Evolutionary conservation across 352 stramenopile species (phyloP), one percentile per base, ranked within the genome.

Genomic region (Phytophthora crassamura): DNA sequence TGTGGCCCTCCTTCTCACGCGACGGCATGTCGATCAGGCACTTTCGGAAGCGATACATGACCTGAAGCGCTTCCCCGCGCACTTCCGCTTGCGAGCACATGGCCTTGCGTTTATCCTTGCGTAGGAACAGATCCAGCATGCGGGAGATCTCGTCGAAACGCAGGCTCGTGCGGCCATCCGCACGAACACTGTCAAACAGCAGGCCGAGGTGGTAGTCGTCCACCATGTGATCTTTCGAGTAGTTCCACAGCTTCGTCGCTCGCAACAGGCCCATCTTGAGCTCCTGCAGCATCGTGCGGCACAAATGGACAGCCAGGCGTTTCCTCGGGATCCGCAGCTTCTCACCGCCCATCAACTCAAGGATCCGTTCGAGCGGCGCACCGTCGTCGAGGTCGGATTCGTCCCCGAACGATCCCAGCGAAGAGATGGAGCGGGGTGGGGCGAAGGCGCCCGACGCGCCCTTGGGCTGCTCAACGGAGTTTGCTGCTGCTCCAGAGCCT

Each of bases 21-120:
- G 86, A 95, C 35, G 88, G 88, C 88, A 96, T 96, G 50, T 95
- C 88, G 16, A 94, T 96, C 11, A 96, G 69, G 57, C 84, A 94
- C 56, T 90, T 93, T 12, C 85, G 83, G 82, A 96, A 96, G 16
- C 88, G 86, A 46, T 91, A 95, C 88, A 95, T 95, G 46, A 96
- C 84, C n/a, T 93, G 78, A 28, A 94, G 62, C 10, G 88, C 79
- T 65, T 94, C 88, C 8, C 84, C 74, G 7, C 78, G 80, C 39
- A 96, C 86, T 69, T 94, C 82, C 0, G 70, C 74, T 69, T 94
- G 85, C 3, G 82, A 89, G 22, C 78, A 89, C 39, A 86, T 62
- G 8, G 80, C 77, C 41, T 82, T 88, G 45, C 85, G 82, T 28
- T 82, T 83, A 69, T 96, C 86, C 59, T 92, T 91, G 30, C 88